A percentile compares a stretch with the other conserved stretches of the same genome.
phyloP scores from a whole-genome alignment of 1,284 basidiomycete genomes.

The Apiotrichum brassicae region DNA sequence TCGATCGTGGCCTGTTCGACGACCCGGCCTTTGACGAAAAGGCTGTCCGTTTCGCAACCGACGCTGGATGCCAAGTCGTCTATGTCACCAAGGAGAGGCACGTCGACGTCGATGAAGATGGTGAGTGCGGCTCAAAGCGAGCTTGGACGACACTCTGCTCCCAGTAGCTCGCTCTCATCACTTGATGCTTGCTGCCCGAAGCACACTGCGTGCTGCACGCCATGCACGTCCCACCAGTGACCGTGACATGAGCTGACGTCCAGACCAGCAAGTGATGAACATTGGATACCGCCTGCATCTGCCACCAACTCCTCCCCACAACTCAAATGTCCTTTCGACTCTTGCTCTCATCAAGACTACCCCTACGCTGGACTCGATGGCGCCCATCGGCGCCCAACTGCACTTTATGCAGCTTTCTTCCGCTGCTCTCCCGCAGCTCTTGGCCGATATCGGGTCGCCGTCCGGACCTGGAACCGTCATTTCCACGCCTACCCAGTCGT shows the following conservation, averaged over 20 bases:
- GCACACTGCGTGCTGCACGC: too few relatives aligned
- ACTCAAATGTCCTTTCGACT: conserved; percentile 71
- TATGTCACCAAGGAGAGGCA: conserved; percentile 41
- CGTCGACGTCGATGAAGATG: conserved; percentile 35
- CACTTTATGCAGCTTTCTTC: conserved; percentile 80
- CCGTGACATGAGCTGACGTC: not conserved
- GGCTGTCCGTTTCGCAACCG: conserved; percentile 38
- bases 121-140: conserved; percentile 16
- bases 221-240: too few relatives aligned
- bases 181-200: too few relatives aligned
- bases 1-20: conserved; percentile 38
- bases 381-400: conserved; percentile 75
- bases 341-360: conserved; percentile 92
- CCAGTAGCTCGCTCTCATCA: too few relatives aligned
- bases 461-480: conserved; percentile 34
- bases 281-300: conserved; percentile 41
- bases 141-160: too few relatives aligned
- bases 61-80: conserved; percentile 42
- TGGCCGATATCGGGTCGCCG: conserved; percentile 24
- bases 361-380: conserved; percentile 68
- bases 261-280: conserved; percentile 26
- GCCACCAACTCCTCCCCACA: conserved; percentile 51
- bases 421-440: conserved; percentile 19
- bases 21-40: conserved; percentile 45
- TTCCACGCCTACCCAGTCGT: conserved; percentile 41